These are phyloP conservation scores for Thalassiosira delicatula DNA, from an alignment of 352 stramenopile species.

Conservation along the genomic window DNA sequence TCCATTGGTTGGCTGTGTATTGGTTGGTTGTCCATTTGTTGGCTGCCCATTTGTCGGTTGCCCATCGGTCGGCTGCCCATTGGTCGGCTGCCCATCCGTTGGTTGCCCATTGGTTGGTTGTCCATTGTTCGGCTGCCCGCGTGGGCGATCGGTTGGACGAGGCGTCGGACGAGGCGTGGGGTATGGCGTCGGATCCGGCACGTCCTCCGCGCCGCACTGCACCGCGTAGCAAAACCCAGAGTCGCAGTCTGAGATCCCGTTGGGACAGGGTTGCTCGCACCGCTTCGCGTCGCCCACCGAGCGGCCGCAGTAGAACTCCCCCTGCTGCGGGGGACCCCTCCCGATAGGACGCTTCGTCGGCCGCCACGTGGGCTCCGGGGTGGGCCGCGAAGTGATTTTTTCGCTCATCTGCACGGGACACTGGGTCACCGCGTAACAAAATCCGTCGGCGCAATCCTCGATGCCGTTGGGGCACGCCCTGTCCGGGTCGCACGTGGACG, in stretches of 20 bases:
- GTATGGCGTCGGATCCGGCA: not conserved
- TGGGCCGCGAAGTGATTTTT: not conserved
- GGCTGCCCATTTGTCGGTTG: not conserved
- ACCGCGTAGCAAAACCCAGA: slow-evolving; percentile 45
- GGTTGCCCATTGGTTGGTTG: not conserved
- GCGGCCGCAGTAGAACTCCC: slow-evolving; percentile 39
- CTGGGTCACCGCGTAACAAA: slow-evolving; percentile 41
- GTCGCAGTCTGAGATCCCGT: slow-evolving; percentile 35
- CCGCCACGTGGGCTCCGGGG: not conserved
- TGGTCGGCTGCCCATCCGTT: not conserved
- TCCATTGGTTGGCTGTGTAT: not conserved
- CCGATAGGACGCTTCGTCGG: not conserved
- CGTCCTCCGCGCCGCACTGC: not conserved
- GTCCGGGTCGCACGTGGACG: slow-evolving; percentile 11
- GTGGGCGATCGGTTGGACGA: not conserved
- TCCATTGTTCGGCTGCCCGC: not conserved
- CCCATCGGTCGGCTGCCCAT: not conserved
- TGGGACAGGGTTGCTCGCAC: slow-evolving; percentile 31
- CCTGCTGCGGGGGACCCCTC: not conserved
- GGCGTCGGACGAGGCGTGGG: not conserved
- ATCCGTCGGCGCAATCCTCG: slow-evolving; percentile 31
- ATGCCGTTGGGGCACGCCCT: slow-evolving; percentile 30
- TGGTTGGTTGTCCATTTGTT: not conserved
- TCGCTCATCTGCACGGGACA: not conserved
- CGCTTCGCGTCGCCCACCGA: slow-evolving; percentile 5